Conservation (phyloP, 306 rosid genomes). For the Glycine tomentella region DNA sequence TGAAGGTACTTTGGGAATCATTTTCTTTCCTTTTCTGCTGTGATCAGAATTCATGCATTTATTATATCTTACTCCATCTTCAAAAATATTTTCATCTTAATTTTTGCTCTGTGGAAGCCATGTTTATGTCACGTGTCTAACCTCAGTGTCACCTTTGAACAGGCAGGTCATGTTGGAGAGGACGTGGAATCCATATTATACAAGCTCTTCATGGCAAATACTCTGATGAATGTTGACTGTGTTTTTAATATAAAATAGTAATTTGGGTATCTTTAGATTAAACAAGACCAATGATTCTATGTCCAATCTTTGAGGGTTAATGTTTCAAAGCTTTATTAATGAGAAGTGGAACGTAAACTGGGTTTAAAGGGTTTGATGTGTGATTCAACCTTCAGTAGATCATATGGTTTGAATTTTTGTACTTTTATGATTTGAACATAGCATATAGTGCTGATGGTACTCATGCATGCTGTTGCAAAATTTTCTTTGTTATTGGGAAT, state of each 20-base stretch:
- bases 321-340: slow-evolving; percentile 23
- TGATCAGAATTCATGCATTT: no score
- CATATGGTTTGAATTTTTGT: no score
- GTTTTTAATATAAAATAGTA: slow-evolving; percentile 15
- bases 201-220: slow-evolving; percentile 85
- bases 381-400: no score
- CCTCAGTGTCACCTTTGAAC: slow-evolving; percentile 46
- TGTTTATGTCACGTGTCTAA: slow-evolving; percentile 23
- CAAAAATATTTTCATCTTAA: slow-evolving; percentile 1
- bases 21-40: neutral
- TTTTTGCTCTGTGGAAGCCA: neutral
- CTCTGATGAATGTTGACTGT: slow-evolving; percentile 13
- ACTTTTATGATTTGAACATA: no score
- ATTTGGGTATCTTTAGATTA: slow-evolving; percentile 24
- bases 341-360: slow-evolving; percentile 17
- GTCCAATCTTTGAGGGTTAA: slow-evolving; percentile 24
- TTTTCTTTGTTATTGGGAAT: slow-evolving; percentile 29
- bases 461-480: neutral
- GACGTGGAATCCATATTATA: slow-evolving; percentile 93
- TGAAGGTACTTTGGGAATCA: neutral
- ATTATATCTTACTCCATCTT: neutral
- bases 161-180: slow-evolving; percentile 99
- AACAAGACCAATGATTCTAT: slow-evolving; percentile 14
- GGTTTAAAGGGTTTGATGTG: no score
- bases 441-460: slow-evolving; percentile 21